Evolutionary conservation across 2,329 filamentous ascomycete genomes (phyloP).

Genomic region (Kalmusia sp.): DNA sequence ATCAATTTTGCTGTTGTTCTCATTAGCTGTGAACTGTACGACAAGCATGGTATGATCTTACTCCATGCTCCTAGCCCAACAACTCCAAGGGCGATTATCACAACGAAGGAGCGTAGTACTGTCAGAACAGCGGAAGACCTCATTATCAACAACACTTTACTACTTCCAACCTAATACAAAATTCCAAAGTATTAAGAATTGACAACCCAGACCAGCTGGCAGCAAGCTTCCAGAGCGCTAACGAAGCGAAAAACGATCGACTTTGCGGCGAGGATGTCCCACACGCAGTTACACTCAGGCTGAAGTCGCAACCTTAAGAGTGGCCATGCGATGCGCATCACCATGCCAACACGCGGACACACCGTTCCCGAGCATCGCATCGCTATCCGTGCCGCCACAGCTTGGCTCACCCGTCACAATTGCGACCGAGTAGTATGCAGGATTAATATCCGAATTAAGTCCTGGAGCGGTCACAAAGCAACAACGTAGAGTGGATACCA

Average conservation of each 20-base stretch:
- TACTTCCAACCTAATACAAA: neutral
- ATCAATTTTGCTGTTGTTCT: constrained; percentile 19
- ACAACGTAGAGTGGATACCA: neutral
- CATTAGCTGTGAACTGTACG: neutral
- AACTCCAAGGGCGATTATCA: constrained; percentile 26
- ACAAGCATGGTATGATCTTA: constrained; percentile 16
- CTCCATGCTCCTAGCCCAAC: constrained; percentile 34
- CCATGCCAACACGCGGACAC: neutral
- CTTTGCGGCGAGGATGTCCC: constrained; percentile 6
- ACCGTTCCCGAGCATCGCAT: neutral
- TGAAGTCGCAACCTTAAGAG: constrained; percentile 7
- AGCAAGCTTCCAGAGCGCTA: constrained; percentile 36
- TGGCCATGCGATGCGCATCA: neutral
- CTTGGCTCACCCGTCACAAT: neutral
- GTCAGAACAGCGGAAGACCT: constrained; percentile 21
- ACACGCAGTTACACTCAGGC: constrained; percentile 10
- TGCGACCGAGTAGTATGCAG: neutral
- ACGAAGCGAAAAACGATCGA: constrained; percentile 20
- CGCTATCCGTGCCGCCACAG: neutral
- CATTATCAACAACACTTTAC: constrained; percentile 22
- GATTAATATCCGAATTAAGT: neutral
- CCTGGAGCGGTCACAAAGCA: neutral
- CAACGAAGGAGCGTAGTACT: constrained; percentile 27
- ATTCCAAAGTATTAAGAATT: neutral
- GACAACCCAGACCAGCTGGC: constrained; percentile 30